Base-by-base conservation (phyloP, 805 yeast species). In the Schwanniomyces sp. region DNA sequence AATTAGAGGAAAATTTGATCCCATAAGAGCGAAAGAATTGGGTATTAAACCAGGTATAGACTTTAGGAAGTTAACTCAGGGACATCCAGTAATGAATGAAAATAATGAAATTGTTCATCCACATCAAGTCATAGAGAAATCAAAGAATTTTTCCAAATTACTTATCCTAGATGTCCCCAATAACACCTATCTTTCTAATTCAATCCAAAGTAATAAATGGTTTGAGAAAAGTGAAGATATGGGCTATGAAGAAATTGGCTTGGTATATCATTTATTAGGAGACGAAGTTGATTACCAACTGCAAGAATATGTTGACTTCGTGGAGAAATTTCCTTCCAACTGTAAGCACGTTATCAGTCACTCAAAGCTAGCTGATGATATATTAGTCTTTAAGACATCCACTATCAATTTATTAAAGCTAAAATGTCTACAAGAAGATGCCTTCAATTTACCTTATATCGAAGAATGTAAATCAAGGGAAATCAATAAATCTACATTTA, bases 211-310 rank as follows among this genome's bases (percentile, higher is more conserved):
- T 32, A 48, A 51, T 1, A 50, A 55, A 26, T 70, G 75, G 73
- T 59, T 61, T 81, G 12, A 53, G 51, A 16, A 62, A 50, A 59
- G 50, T 44, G 58, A 64, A 6, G 67, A 66, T 4, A 52, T 55
- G 16, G 65, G 65, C 4, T 56, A 66, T 5, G 74, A 70, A 39
- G 67, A 72, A 2, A 67, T 77, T 17, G 78, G 81, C 1, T 62
- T 79, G 1, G 86, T 91, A 1, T 91, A 88, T 62, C 96, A 89
- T 64, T 80, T 89, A 48, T 66, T 94, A 25, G 94, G 87, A n/a
- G 79, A 75, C 5, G 79, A 75, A 1, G 71, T 88, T 1, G 79
- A 81, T 41, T 66, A 72, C 29, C 54, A 58, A 51, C 68, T 68
- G 52, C 64, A 67, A 0, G 67, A 66, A 4, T 81, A 87, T 53